phyloP scores from a whole-genome alignment of 2,329 filamentous ascomycete genomes.

The Pseudogymnoascus sp. region DNA sequence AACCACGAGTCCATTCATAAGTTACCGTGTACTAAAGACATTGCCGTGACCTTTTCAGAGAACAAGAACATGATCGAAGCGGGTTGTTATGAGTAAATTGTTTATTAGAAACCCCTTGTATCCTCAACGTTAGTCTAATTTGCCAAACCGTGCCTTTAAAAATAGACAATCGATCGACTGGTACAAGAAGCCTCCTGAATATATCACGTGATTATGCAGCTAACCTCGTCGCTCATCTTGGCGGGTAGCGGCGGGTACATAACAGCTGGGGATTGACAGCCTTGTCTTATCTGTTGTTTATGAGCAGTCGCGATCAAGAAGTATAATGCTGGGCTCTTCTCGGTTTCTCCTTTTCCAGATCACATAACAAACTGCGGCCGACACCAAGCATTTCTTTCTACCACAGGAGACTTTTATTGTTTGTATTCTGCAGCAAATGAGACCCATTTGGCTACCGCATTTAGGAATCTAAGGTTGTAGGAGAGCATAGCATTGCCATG shows the following conservation, averaged over 20 bases:
- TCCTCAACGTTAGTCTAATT: neutral
- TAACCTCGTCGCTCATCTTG: neutral
- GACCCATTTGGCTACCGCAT: neutral
- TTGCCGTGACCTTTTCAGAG: neutral
- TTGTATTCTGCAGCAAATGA: slow-evolving; percentile 2
- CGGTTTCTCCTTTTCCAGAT: neutral
- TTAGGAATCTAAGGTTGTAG: neutral
- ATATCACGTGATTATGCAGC: neutral
- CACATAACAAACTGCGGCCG: neutral
- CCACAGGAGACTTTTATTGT: neutral
- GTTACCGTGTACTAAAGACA: neutral
- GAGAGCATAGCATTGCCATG: neutral
- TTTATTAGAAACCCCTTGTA: neutral
- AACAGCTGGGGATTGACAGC: slow-evolving; percentile 2
- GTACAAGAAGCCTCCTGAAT: neutral
- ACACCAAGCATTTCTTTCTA: neutral
- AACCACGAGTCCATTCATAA: neutral
- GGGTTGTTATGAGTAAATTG: neutral
- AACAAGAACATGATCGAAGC: neutral
- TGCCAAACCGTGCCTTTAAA: neutral
- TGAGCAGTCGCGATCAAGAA: neutral
- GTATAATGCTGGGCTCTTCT: neutral
- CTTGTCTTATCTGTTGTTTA: slow-evolving; percentile 7
- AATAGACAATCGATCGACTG: neutral
- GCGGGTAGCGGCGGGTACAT: slow-evolving; percentile 1